Percentiles rank a stretch among this genome's conserved stretches.
Conservation (phyloP, 176 grass and related monocot species). For the Triticum aestivum region DNA sequence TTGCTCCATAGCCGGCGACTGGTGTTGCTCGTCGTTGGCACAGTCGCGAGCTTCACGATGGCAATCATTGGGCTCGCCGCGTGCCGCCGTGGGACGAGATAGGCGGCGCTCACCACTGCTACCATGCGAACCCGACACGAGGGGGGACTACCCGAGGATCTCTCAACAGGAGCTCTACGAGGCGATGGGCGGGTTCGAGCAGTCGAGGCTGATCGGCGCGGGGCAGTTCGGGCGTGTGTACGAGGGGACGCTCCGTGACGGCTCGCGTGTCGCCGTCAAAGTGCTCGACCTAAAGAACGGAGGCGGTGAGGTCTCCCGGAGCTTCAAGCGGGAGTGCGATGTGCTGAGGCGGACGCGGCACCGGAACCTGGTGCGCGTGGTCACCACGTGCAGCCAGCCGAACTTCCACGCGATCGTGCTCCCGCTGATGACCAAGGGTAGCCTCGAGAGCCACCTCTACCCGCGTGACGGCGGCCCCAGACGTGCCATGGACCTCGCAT, state of each 20-base stretch:
- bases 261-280: no score
- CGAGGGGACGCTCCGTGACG: no score
- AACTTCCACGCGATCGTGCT: no score
- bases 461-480: conserved; percentile 24
- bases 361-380: no score
- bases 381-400: no score
- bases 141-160: conserved; percentile 66
- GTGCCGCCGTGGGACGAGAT: neutral
- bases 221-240: no score
- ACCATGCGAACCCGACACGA: conserved; percentile 32
- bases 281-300: no score
- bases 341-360: no score
- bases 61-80: neutral
- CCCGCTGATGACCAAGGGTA: no score
- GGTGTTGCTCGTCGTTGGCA: conserved; percentile 27
- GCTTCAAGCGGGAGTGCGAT: conserved; percentile 84
- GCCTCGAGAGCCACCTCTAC: conserved; percentile 73
- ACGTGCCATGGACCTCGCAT: conserved; percentile 37
- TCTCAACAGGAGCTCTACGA: conserved; percentile 21
- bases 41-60: conserved; percentile 14
- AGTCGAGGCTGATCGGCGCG: no score
- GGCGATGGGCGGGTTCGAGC: no score
- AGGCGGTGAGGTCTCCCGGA: conserved; percentile 16
- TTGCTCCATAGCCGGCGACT: conserved; percentile 19
- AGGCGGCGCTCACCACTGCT: conserved; percentile 41